These are phyloP conservation scores for Wickerhamiella bombiphila DNA, from an alignment of 805 yeast species.

Conservation along the genomic window DNA sequence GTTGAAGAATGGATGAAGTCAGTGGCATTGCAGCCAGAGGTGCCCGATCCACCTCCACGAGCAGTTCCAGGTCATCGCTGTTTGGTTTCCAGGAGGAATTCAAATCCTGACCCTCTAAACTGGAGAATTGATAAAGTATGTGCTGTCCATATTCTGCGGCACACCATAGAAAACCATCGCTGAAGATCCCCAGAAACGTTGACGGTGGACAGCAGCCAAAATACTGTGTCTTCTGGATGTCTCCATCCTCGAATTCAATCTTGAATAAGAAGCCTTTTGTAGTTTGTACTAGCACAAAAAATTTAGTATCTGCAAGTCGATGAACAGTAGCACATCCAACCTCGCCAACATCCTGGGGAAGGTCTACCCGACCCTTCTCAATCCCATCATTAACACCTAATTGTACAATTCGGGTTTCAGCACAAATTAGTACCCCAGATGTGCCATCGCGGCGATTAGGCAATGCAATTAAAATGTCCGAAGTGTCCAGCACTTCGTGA, in stretches of 20 bases:
- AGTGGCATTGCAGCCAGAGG: slow-evolving; percentile 5
- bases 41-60: not conserved
- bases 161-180: slow-evolving; percentile 62
- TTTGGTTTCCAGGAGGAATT: not conserved
- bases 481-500: slow-evolving; percentile 26
- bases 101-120: slow-evolving; percentile 29
- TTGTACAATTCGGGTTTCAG: slow-evolving; percentile 39
- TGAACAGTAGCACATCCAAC: slow-evolving; percentile 53
- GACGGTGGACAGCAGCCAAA: slow-evolving; percentile 25
- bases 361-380: slow-evolving; percentile 2
- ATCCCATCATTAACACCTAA: slow-evolving; percentile 8
- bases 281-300: slow-evolving; percentile 54
- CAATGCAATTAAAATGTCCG: slow-evolving; percentile 45
- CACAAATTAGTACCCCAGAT: slow-evolving; percentile 53
- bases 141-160: slow-evolving; percentile 51
- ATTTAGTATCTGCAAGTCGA: slow-evolving; percentile 41
- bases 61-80: not conserved
- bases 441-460: slow-evolving; percentile 65
- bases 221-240: slow-evolving; percentile 22
- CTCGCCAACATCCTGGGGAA: slow-evolving; percentile 1
- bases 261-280: slow-evolving; percentile 65
- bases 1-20: slow-evolving; percentile 1
- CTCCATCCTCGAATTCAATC: slow-evolving; percentile 30
- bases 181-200: slow-evolving; percentile 41
- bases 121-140: slow-evolving; percentile 61